These are phyloP conservation scores for Cladophialophora yegresii DNA, from an alignment of 2,329 filamentous ascomycete species.

Conservation along the genomic window DNA sequence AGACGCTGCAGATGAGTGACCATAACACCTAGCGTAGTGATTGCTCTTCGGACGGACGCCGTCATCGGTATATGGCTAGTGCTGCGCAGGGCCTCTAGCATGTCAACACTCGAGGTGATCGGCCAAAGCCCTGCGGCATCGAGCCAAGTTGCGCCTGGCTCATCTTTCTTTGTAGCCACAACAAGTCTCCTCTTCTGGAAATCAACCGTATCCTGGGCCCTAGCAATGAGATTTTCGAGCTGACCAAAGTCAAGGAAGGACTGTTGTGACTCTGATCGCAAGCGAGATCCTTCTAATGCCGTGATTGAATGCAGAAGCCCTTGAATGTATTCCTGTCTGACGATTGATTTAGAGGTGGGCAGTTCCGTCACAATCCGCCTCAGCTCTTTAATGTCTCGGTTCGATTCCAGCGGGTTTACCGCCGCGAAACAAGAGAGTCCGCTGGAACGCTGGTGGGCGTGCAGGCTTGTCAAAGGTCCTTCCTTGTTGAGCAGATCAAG, in stretches of 20 bases:
- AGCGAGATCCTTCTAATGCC: slow-evolving; percentile 6
- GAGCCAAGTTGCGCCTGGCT: slow-evolving; percentile 14
- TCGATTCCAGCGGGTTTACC: not conserved
- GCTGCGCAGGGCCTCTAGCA: slow-evolving; percentile 13
- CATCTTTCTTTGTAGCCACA: not conserved
- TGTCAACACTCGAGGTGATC: not conserved
- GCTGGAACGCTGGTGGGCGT: too few relatives aligned
- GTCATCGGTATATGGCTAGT: slow-evolving; percentile 1
- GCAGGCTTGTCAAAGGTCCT: not conserved
- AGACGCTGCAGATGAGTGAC: slow-evolving; percentile 40
- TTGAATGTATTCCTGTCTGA: slow-evolving; percentile 14
- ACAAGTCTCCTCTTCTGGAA: not conserved
- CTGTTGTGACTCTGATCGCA: not conserved
- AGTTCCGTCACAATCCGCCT: slow-evolving; percentile 4
- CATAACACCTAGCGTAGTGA: slow-evolving; percentile 37
- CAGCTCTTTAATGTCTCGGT: slow-evolving; percentile 9
- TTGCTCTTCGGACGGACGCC: slow-evolving; percentile 31
- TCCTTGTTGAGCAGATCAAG: slow-evolving; percentile 2
- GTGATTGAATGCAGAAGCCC: slow-evolving; percentile 10
- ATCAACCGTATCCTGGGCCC: slow-evolving; percentile 1
- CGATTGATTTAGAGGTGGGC: slow-evolving; percentile 5
- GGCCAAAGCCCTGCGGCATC: slow-evolving; percentile 14
- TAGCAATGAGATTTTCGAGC: slow-evolving; percentile 1
- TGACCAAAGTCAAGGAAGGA: not conserved
- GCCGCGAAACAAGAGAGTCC: not conserved